Evolutionary conservation across 192 early-diverging fungal genomes (phyloP).

Genomic region (Geranomyces michiganensis): DNA sequence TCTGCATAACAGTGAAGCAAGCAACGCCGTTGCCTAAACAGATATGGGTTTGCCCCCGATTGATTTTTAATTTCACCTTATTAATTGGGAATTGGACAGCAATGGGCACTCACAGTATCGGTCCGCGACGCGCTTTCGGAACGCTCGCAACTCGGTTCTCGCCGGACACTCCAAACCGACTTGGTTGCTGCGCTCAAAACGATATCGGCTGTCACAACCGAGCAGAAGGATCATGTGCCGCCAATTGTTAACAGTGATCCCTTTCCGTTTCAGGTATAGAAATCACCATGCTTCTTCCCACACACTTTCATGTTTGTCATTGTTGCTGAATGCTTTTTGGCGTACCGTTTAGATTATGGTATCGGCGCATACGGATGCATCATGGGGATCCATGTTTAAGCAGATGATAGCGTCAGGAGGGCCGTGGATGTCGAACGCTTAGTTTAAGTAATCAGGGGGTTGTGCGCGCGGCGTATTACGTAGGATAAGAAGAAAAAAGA

Average conservation of each 20-base stretch:
- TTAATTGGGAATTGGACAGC: slow-evolving; percentile 19
- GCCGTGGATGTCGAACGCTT: slow-evolving; percentile 28
- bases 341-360: slow-evolving; percentile 24
- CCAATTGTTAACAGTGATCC: slow-evolving; percentile 44
- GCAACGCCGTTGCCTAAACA: no score
- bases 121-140: slow-evolving; percentile 39
- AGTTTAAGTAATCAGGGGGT: background rate
- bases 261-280: slow-evolving; percentile 46
- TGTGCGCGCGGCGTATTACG: background rate
- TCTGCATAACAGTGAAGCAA: background rate
- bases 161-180: slow-evolving; percentile 33
- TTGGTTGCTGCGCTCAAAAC: slow-evolving; percentile 29
- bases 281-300: background rate
- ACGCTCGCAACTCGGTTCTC: slow-evolving; percentile 43
- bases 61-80: background rate
- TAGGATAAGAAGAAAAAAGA: no score
- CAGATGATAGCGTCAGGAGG: slow-evolving; percentile 32
- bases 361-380: slow-evolving; percentile 21
- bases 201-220: slow-evolving; percentile 43
- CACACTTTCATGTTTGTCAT: background rate
- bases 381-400: slow-evolving; percentile 36
- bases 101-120: slow-evolving; percentile 41
- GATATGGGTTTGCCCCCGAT: background rate
- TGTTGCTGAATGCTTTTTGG: background rate
- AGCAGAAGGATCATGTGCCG: slow-evolving; percentile 51